Percentiles rank a stretch among this genome's conserved stretches.
phyloP scores from a whole-genome alignment of 768 basidiomycete genomes.

The Mycena chlorophos region DNA sequence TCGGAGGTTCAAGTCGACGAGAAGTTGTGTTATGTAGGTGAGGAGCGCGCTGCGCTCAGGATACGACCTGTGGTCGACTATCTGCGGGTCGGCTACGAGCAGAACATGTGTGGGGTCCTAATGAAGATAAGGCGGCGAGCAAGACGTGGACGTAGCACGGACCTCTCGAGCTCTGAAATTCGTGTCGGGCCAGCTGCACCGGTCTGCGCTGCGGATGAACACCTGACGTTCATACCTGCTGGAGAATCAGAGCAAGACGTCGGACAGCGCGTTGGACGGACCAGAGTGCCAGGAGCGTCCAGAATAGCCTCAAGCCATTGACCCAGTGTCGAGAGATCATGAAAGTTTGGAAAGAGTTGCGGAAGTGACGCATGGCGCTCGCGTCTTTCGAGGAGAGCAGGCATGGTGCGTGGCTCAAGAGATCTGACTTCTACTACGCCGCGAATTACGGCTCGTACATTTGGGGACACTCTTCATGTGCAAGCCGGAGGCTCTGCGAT shows the following conservation, averaged over 20 bases:
- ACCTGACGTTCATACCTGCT: slow-evolving; percentile 61
- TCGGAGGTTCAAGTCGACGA: slow-evolving; percentile 81
- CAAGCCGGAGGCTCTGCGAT: too few species aligned
- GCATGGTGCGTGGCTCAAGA: too few species aligned
- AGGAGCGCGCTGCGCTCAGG: slow-evolving; percentile 56
- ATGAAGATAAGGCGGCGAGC: slow-evolving; percentile 18
- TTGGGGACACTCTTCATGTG: too few species aligned
- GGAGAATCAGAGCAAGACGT: slow-evolving; percentile 34
- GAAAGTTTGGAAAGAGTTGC: slow-evolving; percentile 27
- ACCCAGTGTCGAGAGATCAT: slow-evolving; percentile 35
- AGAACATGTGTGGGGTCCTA: slow-evolving; percentile 54
- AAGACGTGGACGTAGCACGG: slow-evolving; percentile 2
- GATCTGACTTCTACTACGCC: too few species aligned
- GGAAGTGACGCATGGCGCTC: background rate
- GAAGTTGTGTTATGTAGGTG: slow-evolving; percentile 57
- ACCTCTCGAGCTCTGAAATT: slow-evolving; percentile 31
- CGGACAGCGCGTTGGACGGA: slow-evolving; percentile 43
- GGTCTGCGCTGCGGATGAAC: slow-evolving; percentile 48
- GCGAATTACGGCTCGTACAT: too few species aligned
- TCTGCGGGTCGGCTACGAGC: slow-evolving; percentile 87
- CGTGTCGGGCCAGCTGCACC: slow-evolving; percentile 65
- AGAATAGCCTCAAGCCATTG: slow-evolving; percentile 51
- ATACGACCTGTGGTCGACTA: slow-evolving; percentile 76
- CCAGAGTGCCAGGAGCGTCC: slow-evolving; percentile 69
- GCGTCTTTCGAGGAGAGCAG: background rate